Evolutionary conservation across 1,284 basidiomycete species (phyloP), one percentile per base, ranked within the genome.

Genomic region (Schizopora paradoxa): DNA sequence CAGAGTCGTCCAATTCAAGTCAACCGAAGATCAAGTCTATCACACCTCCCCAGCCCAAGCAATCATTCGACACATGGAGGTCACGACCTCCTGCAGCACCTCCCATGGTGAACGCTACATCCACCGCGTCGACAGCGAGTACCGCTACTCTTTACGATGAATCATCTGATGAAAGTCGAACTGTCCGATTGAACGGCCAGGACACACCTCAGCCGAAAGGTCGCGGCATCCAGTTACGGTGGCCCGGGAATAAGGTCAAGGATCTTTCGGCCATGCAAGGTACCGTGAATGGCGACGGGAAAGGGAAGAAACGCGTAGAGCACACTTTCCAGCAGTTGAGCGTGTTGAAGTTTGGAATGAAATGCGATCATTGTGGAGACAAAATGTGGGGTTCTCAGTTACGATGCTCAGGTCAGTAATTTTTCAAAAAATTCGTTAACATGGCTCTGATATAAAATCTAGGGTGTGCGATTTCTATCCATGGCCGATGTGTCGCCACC

Each of bases 381-480:
- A 99, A 97, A 72, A 85, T 99, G 84, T 99, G 94, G 93, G 95
- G 95, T 4, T 83, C 94, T 29, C 91, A 93, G 63, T 74, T 92
- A 48, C 83, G 90, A 26, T 99, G 95, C 62, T 77, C 82, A 51
- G 73, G 92, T 91, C 58, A 62, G 85, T 72, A 5, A 38, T 48
- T 23, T 40, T 29, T 28, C 27, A n/a, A n/a, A n/a, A n/a, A n/a
- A n/a, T n/a, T n/a, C n/a, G n/a, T n/a, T 42, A 61, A 42, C 51
- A 25, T 22, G 35, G 5, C 16, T 16, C 6, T 38, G 18, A 40
- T 14, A 32, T 18, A 45, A 42, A n/a, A 31, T 43, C 16, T 34
- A 31, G 49, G 88, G 86, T 65, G 40, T 90, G 86, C 59, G 77
- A 73, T 47, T 71, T 82, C 82, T 6, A 79, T 89, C 13, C 86